Base-by-base conservation (phyloP, 2,329 filamentous ascomycete genomes). In the Dryadomyces quercus-mongolicae region DNA sequence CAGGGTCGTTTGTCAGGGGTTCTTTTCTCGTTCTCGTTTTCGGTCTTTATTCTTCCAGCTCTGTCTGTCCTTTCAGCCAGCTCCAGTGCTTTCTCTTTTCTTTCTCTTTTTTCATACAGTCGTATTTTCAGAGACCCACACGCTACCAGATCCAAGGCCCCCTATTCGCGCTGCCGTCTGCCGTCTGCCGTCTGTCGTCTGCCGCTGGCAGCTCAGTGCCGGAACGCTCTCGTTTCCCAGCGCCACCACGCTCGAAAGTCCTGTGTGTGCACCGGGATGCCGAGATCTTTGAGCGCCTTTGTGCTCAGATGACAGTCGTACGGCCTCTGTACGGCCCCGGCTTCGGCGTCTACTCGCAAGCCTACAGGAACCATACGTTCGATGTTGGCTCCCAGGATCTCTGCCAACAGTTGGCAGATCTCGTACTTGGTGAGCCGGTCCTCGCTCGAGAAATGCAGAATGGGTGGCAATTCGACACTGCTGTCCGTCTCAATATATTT, bases 251-350 rank as follows among this genome's bases (percentile, higher is more conserved):
- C 82, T 48, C 73, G 73, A 66, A 95, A 95, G 61, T 90, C 80
- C 63, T 83, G 78, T 0, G 88, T 88, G 48, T 77, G 73, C 54
- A 92, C 80, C 63, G 86, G 77, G 58, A 95, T 86, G 0, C 81
- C 88, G 57, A 95, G 65, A 15, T 88, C 81, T 66, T 80, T 80
- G 59, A 95, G 70, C 43, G 74, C 80, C 67, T 78, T 80, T 9
- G 86, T 95, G 62, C 87, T 90, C 48, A 96, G 72, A 68, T 95
- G 89, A 62, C 86, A 92, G 69, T 95, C 89, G 65, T 88, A 95
- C 13, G 91, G 90, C 59, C 90, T 77, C 69, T 90, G 81, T 0
- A 90, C 86, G 21, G 76, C 75, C 47, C 84, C 80, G 57, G 80
- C 81, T 59, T 88, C 84, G 65, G 86, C 86, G 42, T 85, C 85